Evolutionary conservation across 2,329 filamentous ascomycete genomes (phyloP), one percentile per base, ranked within the genome.

Genomic region (Mariannaea elegans): DNA sequence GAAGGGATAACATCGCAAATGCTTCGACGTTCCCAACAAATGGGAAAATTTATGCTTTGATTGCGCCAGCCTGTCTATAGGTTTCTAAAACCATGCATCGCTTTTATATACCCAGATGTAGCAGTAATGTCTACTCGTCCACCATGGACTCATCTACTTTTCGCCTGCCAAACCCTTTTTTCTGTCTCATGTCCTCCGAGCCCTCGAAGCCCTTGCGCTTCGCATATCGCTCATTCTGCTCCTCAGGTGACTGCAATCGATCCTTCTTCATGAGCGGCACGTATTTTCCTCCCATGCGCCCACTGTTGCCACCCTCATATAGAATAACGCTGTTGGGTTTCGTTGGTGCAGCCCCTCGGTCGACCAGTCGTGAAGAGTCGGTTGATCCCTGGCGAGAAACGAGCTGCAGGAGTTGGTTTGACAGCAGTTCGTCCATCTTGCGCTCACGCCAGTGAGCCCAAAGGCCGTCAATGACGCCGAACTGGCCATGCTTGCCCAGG

Each of bases 371-470:
- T 7, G 51, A 58, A 1, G 66, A 61, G n/a, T 68, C 61, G 14
- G 61, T 49, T 24, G 61, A 58, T 24, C 78, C 78, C 65, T 82
- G 81, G 2, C 63, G 69, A 23, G 82, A 77, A 7, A 87, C 78
- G 42, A 89, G 77, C 69, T 91, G 86, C 60, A 98, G 80, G 49
- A 99, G 78, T 66, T 87, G 86, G 59, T 86, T 88, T 0, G 92
- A 88, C 56, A 99, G 81, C 51, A 97, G 80, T 81, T 98, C 95
- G 71, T 98, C 93, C 66, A 98, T 91, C 81, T 97, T 97, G 53
- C 86, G 83, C 71, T 88, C 86, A 60, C 92, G 86, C 94, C 95
- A 99, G 19, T 88, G 79, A 61, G 84, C 82, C 95, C 95, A 99
- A 46, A 96, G 74, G 59, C 89, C 85, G 65, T 93, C 90, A 65